Evolutionary conservation across 2,329 filamentous ascomycete species (phyloP).

Genomic region (Aspergillus sp.): DNA sequence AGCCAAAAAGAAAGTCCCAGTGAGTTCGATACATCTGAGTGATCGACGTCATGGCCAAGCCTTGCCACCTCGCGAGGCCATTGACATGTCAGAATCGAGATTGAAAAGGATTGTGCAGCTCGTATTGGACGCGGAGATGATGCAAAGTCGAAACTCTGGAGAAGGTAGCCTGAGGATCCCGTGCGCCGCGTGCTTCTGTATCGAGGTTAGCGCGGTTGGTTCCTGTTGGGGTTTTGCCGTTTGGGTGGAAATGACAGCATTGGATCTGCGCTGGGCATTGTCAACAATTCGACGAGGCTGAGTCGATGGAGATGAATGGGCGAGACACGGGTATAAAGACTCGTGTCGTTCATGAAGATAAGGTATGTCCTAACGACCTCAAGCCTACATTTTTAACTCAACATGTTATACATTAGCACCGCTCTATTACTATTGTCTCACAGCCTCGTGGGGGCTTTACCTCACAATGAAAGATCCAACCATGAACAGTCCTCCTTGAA

Average conservation of each 20-base stretch:
- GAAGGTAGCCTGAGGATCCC: neutral
- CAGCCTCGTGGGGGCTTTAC: neutral
- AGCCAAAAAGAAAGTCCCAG: too few species aligned
- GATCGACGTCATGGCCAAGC: neutral
- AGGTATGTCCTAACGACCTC: too few species aligned
- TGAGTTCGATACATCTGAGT: too few species aligned
- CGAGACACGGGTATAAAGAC: too few species aligned
- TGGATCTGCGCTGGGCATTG: neutral
- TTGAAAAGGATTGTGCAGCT: too few species aligned
- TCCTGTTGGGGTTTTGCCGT: neutral
- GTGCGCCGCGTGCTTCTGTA: neutral
- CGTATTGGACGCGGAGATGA: too few species aligned
- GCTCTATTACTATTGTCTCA: neutral
- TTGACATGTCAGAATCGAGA: too few species aligned
- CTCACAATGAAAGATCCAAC: neutral
- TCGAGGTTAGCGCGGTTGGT: neutral
- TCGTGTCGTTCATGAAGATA: too few species aligned
- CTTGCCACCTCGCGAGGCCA: neutral
- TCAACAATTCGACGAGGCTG: neutral
- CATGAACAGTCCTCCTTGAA: neutral
- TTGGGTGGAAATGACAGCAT: neutral
- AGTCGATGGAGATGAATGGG: neutral
- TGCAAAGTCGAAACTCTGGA: too few species aligned
- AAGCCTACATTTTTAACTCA: neutral
- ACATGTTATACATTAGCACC: neutral